Evolutionary conservation across 2,329 filamentous ascomycete species (phyloP), one percentile per base, ranked within the genome.

Genomic region (Epichloe baconii): DNA sequence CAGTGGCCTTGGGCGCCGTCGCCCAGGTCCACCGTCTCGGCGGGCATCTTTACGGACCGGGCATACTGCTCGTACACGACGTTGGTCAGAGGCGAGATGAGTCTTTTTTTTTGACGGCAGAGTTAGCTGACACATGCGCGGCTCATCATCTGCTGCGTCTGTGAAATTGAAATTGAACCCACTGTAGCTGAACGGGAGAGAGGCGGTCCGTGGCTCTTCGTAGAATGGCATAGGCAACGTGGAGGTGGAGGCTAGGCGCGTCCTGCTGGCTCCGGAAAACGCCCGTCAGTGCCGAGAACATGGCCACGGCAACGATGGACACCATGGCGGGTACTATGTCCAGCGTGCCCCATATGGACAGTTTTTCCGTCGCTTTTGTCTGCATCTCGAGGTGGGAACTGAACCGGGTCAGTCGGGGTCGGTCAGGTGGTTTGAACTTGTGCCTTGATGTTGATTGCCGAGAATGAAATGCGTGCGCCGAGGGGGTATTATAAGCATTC

Each of bases 181-280:
- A 58, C 58, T 59, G 58, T 6, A 59, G 31, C 46, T 60, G 57
- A 2, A 54, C 36, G 3, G 57, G 53, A 3, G 48, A 50, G 5
- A 60, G 54, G 12, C 58, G 56, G 4, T 36, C 4, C 21, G 56
- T 55, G 11, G 50, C 49, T 37, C 52, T 56, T 44, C 58, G 54
- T 44, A 59, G 17, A 12, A 57, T 14, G 1, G 58, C 57, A 47
- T 59, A 59, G n/a, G 56, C 57, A 19, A 60, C 40, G 47, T 60
- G 55, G 1, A 60, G 52, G n/a, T 53, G 50, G 2, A 55, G 49
- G 34, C 52, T 60, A 19, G 56, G 56, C 21, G 57, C 48, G 46
- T 58, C 58, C 19, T 23, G 47, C 5, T 53, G 49, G 37, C 36
- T 42, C 14, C 57, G 51, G 34, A 52, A 53, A 2, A 55, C 31